Evolutionary conservation across 2,329 filamentous ascomycete species (phyloP), one percentile per base, ranked within the genome.

Genomic region (Paecilomyces niveus): DNA sequence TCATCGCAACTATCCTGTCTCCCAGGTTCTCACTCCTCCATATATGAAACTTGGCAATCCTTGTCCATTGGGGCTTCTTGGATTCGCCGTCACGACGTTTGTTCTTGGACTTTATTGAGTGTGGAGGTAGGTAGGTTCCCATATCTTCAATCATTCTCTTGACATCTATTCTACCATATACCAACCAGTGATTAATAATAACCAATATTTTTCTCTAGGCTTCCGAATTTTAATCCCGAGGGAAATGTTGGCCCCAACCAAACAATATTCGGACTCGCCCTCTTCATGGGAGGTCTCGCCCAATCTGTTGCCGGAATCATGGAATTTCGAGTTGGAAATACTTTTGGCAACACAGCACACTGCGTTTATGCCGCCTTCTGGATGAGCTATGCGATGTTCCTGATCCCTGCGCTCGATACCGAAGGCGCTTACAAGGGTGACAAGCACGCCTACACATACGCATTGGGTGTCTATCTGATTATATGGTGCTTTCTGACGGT

Each of bases 1-100:
- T 8, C 33, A 39, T 39, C 15, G 35, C 15, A 45, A 45, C 15
- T 45, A 45, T 18, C 24, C 50, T 8, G 50, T 64, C 2, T 64
- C 62, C 18, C 62, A 63, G 21, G 62, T 64, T 1, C 49, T 54
- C n/a, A 8, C 31, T n/a, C 63, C 63, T 2, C 57, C 58, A 26
- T 63, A 57, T 45, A 54, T 54, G 70, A 82, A 80, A 61, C 77
- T 84, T 66, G 83, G 78, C 68, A 85, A 86, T 69, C 83, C 84
- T 53, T 83, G 83, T 59, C 83, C 83, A 8, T 76, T 86, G 22
- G 83, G 83, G 57, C 78, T 86, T 54, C 80, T 83, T 55, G 83
- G 82, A 73, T 88, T 88, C 72, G 84, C 85, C n/a, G 68, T 85
- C 62, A 87, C 85, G 8, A 87, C 85, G 6, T 87, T 88, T 67